Conservation (phyloP, 306 rosid genomes). For the Corylus avellana region DNA sequence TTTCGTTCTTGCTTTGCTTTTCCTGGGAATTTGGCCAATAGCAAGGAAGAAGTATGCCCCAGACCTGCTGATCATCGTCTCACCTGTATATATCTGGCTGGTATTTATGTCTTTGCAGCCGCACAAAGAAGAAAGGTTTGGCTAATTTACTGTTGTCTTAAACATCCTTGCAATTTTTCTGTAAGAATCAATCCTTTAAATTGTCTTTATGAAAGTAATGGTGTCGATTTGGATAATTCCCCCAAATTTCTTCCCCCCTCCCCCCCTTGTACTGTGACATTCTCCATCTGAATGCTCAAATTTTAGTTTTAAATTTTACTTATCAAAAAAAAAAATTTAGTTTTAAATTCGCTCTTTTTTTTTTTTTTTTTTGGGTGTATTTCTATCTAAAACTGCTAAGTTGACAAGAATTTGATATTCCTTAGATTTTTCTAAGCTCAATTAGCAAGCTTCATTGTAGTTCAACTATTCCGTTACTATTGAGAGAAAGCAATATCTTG, state of each 20-base stretch:
- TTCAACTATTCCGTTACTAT: neutral
- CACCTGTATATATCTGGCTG: conserved; percentile 88
- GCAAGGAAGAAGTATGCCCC: conserved; percentile 78
- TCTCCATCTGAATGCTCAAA: neutral
- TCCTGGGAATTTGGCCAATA: conserved; percentile 69
- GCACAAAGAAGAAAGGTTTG: conserved; percentile 97
- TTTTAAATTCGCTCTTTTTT: neutral
- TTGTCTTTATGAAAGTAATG: neutral
- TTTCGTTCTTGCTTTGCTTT: conserved; percentile 82
- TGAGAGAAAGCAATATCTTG: neutral
- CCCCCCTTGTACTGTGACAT: neutral
- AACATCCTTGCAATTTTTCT: conserved; percentile 11
- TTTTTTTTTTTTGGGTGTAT: too few relatives aligned
- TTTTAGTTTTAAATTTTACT: neutral
- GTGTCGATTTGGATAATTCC: neutral
- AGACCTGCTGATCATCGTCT: conserved; percentile 77
- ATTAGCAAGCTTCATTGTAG: neutral
- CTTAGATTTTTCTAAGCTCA: neutral
- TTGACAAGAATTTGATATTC: neutral
- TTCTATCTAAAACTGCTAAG: too few relatives aligned
- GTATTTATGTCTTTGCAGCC: conserved; percentile 94
- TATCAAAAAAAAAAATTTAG: too few relatives aligned
- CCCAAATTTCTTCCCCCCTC: neutral
- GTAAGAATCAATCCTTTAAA: neutral
- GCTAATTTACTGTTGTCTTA: conserved; percentile 15